Base-by-base conservation (phyloP, 768 basidiomycete species). In the Trametes villosa region DNA sequence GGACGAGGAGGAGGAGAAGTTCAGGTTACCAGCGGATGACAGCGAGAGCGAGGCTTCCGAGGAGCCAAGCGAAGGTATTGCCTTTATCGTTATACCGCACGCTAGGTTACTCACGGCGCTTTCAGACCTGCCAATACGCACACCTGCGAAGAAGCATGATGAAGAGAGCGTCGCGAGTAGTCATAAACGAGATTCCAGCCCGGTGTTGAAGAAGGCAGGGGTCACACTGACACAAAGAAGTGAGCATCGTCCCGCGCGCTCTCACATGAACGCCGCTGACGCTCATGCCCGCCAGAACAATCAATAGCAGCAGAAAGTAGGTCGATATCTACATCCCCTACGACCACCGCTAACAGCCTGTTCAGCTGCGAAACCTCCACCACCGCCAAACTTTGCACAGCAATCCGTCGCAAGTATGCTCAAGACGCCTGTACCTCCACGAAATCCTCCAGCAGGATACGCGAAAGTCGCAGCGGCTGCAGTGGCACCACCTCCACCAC, bases 1-100 rank as follows among this genome's bases (percentile, higher is more conserved):
- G 46, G 92, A 97, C 67, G 96, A 97, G 70, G 94, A 97, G 73
- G 96, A 98, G 71, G 94, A 94, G 78, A 90, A 92, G 71, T 94
- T 95, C 70, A 91, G 92, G 56, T 79, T 92, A 42, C 84, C 83
- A 54, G 79, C 74, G 59, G 86, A 87, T 52, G 86, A 94, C 17
- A 87, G 86, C 48, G 86, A 91, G 11, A 89, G 84, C 54, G 91
- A 94, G 62, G 90, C 88, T 38, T 92, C 89, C 31, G 82, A 94
- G 72, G 77, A 81, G 66, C 79, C 78, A 50, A 88, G 89, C 64
- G 92, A 93, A 83, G 88, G 91, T 86, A 71, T 49, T 70, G 65
- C 9, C n/a, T 4, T 41, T 31, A 17, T 29, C 24, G 46, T 24
- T 36, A 15, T 13, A 29, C 29, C 5, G 29, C 31, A 51, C 9